Base-by-base conservation (phyloP, 257 asterid species). In the Agastache rugosa region DNA sequence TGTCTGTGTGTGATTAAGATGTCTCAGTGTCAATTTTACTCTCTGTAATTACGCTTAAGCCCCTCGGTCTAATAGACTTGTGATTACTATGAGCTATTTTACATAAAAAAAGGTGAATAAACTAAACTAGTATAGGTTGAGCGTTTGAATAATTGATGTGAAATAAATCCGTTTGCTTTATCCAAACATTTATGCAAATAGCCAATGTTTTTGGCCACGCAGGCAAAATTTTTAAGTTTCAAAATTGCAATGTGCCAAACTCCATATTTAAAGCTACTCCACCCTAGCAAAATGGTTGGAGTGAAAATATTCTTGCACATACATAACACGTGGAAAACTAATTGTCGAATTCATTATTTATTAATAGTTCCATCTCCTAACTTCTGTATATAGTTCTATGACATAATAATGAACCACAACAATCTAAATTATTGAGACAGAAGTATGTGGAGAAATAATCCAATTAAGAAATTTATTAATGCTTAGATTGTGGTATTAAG, bases 1-100 rank as follows among this genome's bases (percentile, higher is more conserved):
- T 31, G 29, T 29, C 15, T 25, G 4, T 53, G 73, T 14, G 23
- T 35, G 67, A 41, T 73, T 31, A 73, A 62, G 63, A 73, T 47
- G 47, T 29, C 17, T 61, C 41, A 41, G 37, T 54, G 44, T 58
- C n/a, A 47, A 42, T 25, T 22, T 42, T n/a, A 10, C n/a, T 9
- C 2, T 4, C 10, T 63, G 7, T 8, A 23, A 29, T 71, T 56
- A 58, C 67, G 35, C 12, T 27, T 47, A 67, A 22, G 11, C 72
- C 59, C 58, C 45, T 45, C 27, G 17, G 3, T 67, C 11, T 27
- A 51, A 51, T 48, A 34, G 61, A 60, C 61, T 27, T 44, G 47
- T 44, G 48, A 27, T 59, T 19, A 48, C 29, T n/a, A 10, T 27
- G 11, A 58, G 16, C 20, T 58, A 56, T 35, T 25, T 58, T 31